These are phyloP conservation scores for Aspergillus tamarii DNA, from an alignment of 2,329 filamentous ascomycete species.

Conservation along the genomic window DNA sequence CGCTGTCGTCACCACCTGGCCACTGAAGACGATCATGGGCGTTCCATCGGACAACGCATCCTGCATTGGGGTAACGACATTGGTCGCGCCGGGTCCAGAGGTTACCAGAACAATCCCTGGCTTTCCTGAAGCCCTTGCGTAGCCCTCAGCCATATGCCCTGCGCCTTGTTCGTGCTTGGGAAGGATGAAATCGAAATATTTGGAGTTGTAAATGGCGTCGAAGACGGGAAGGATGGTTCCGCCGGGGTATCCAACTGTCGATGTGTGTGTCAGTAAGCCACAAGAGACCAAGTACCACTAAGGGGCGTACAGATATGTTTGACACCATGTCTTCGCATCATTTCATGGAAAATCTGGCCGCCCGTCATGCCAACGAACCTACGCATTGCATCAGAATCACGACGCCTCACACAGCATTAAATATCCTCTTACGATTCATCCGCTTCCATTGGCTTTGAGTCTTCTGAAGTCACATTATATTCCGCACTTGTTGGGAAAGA, in stretches of 20 bases:
- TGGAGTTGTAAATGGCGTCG: constrained; percentile 94
- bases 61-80: constrained; percentile 91
- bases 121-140: constrained; percentile 85
- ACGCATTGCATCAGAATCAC: background rate
- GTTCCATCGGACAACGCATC: constrained; percentile 91
- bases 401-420: fast-evolving
- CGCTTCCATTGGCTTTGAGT: background rate
- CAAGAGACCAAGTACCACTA: constrained; percentile 86
- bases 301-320: constrained; percentile 70
- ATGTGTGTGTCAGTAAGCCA: constrained; percentile 58
- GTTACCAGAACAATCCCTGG: constrained; percentile 93
- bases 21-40: constrained; percentile 88
- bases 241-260: constrained; percentile 77
- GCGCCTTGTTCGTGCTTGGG: constrained; percentile 94
- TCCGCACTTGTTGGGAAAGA: fast-evolving
- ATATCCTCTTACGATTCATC: background rate
- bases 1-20: constrained; percentile 83
- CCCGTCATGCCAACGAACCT: constrained; percentile 86
- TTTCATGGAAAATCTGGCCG: constrained; percentile 91
- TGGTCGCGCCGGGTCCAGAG: constrained; percentile 90
- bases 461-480: background rate
- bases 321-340: constrained; percentile 85
- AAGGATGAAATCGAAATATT: constrained; percentile 89
- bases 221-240: constrained; percentile 94
- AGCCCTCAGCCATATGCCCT: constrained; percentile 96